Evolutionary conservation across 2,329 filamentous ascomycete species (phyloP).

Genomic region (Monilinia laxa): DNA sequence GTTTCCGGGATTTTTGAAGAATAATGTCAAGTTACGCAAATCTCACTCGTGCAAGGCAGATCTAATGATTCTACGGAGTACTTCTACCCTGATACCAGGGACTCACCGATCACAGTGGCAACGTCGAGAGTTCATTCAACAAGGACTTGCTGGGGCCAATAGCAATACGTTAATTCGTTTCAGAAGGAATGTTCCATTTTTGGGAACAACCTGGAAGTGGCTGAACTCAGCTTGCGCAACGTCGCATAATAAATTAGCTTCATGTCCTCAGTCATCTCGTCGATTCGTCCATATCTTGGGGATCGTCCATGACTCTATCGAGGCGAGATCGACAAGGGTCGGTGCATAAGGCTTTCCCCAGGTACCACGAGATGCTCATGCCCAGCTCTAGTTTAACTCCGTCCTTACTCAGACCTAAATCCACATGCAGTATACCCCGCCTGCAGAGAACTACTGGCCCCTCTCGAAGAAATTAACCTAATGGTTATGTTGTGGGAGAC

Average conservation of each 20-base stretch:
- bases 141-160: neutral
- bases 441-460: neutral
- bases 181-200: neutral
- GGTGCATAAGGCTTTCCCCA: constrained; percentile 11
- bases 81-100: neutral
- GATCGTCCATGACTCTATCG: constrained; percentile 5
- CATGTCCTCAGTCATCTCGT: neutral
- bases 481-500: too few relatives aligned
- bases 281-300: neutral
- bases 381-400: constrained; percentile 10
- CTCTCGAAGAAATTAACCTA: too few relatives aligned
- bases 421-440: neutral
- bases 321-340: neutral
- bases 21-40: neutral
- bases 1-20: neutral
- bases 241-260: constrained; percentile 1
- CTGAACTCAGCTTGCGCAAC: neutral
- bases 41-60: constrained; percentile 16
- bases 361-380: neutral
- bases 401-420: constrained; percentile 4
- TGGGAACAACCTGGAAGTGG: neutral
- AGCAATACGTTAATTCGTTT: neutral
- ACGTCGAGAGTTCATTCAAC: neutral
- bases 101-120: constrained; percentile 2
- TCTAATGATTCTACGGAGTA: neutral